These are phyloP conservation scores for Hypoxylon intermedium DNA, from an alignment of 495 filamentous ascomycete species.

Conservation along the genomic window DNA sequence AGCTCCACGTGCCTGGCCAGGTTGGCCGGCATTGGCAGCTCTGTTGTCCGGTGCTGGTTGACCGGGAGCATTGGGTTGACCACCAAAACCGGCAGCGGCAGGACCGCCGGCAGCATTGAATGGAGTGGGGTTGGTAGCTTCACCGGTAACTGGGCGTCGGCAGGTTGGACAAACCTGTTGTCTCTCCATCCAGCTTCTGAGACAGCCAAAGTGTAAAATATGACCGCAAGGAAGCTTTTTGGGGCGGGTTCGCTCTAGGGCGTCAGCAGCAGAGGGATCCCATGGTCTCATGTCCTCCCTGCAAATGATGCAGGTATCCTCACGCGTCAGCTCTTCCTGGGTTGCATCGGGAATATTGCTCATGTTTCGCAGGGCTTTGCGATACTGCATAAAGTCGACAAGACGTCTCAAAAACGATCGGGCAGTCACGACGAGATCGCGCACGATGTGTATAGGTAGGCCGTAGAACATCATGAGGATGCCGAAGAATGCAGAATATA, in stretches of 20 bases:
- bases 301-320: conserved; percentile 97
- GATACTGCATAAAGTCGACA: conserved; percentile 83
- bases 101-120: conserved; percentile 34
- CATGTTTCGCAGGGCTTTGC: conserved; percentile 90
- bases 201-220: conserved; percentile 90
- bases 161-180: conserved; percentile 98
- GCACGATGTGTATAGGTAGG: conserved; percentile 92
- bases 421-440: conserved; percentile 92
- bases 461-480: conserved; percentile 94
- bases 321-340: conserved; percentile 78
- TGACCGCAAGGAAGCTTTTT: conserved; percentile 98
- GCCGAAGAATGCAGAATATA: conserved; percentile 90
- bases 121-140: too few species aligned
- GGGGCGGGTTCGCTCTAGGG: conserved; percentile 82
- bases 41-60: conserved; percentile 39
- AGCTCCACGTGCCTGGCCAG: conserved; percentile 31
- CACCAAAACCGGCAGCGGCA: conserved; percentile 25
- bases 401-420: conserved; percentile 89
- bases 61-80: conserved; percentile 37
- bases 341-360: conserved; percentile 91
- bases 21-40: conserved; percentile 39
- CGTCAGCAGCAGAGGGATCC: conserved; percentile 55
- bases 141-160: conserved; percentile 78
- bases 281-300: conserved; percentile 92
- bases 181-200: conserved; percentile 96